Conservation (phyloP, 2,329 filamentous ascomycete genomes). For the Exophiala xenobiotica region DNA sequence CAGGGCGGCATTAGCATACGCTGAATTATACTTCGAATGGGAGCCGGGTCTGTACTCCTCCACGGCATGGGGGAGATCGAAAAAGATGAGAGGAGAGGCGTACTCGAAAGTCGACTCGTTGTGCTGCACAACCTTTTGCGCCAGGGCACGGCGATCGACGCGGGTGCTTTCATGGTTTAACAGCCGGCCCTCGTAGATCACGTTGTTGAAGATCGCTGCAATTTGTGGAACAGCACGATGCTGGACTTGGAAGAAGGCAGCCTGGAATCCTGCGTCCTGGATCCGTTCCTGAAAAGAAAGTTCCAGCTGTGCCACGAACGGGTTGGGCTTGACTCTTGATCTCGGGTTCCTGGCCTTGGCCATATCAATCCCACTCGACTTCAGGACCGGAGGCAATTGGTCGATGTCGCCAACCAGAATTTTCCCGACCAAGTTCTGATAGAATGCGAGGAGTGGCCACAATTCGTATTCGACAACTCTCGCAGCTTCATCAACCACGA, state of each 20-base stretch:
- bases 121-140: slow-evolving; percentile 3
- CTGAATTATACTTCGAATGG: background rate
- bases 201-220: slow-evolving; percentile 9
- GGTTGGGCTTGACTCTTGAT: background rate
- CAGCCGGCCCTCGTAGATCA: slow-evolving; percentile 1
- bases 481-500: slow-evolving; percentile 14
- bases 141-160: background rate
- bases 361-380: background rate
- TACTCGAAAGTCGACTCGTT: background rate
- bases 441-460: slow-evolving; percentile 10
- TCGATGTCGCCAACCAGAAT: slow-evolving; percentile 5
- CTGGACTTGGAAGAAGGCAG: slow-evolving; percentile 10
- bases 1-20: slow-evolving; percentile 5
- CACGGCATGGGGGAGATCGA: background rate
- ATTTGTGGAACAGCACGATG: slow-evolving; percentile 11
- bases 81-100: slow-evolving; percentile 6
- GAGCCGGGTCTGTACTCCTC: background rate
- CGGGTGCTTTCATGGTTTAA: background rate
- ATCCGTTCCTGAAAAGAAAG: slow-evolving; percentile 5
- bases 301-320: background rate
- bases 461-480: slow-evolving; percentile 12
- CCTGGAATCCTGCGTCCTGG: slow-evolving; percentile 3
- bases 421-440: slow-evolving; percentile 2
- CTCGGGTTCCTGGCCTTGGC: background rate
- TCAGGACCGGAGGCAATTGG: background rate